A percentile compares a stretch with the other conserved stretches of the same genome.
Evolutionary conservation across 805 yeast genomes (phyloP).

Genomic region (Torulaspora gathmanii): DNA sequence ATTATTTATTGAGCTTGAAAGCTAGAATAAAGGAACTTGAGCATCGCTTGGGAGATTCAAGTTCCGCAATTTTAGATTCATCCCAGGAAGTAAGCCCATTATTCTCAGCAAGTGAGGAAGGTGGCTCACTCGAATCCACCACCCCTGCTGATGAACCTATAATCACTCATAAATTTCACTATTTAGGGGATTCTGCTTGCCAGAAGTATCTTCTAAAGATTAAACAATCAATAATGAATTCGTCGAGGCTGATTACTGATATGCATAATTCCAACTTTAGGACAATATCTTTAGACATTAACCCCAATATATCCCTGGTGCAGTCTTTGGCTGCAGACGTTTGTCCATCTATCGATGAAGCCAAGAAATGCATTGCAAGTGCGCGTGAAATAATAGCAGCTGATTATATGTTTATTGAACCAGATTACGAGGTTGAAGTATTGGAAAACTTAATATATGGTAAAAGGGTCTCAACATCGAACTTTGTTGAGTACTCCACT

Average conservation of each 20-base stretch:
- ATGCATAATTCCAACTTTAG: not conserved
- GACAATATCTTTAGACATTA: slow-evolving; percentile 8
- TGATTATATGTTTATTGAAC: slow-evolving; percentile 21
- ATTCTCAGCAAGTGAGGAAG: not conserved
- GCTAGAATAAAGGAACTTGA: slow-evolving; percentile 15
- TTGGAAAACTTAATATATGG: slow-evolving; percentile 10
- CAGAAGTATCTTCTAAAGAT: slow-evolving; percentile 13
- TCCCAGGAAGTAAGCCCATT: not conserved
- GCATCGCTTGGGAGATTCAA: slow-evolving; percentile 1
- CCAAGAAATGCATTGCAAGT: slow-evolving; percentile 12
- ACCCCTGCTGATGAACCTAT: not conserved
- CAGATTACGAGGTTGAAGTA: slow-evolving; percentile 9
- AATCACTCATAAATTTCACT: not conserved
- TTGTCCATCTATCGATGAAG: slow-evolving; percentile 15
- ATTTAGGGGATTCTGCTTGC: slow-evolving; percentile 18
- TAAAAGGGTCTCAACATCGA: not conserved
- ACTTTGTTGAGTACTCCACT: slow-evolving; percentile 9
- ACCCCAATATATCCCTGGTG: slow-evolving; percentile 7
- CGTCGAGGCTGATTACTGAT: not conserved
- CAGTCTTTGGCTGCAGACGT: slow-evolving; percentile 7
- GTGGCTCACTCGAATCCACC: not conserved
- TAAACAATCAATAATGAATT: slow-evolving; percentile 11
- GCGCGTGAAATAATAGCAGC: slow-evolving; percentile 17
- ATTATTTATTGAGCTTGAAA: slow-evolving; percentile 14
- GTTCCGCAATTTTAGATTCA: not conserved